Evolutionary conservation across 768 basidiomycete genomes (phyloP), one percentile per base, ranked within the genome.

Genomic region (Leucocoprinus leucothites): DNA sequence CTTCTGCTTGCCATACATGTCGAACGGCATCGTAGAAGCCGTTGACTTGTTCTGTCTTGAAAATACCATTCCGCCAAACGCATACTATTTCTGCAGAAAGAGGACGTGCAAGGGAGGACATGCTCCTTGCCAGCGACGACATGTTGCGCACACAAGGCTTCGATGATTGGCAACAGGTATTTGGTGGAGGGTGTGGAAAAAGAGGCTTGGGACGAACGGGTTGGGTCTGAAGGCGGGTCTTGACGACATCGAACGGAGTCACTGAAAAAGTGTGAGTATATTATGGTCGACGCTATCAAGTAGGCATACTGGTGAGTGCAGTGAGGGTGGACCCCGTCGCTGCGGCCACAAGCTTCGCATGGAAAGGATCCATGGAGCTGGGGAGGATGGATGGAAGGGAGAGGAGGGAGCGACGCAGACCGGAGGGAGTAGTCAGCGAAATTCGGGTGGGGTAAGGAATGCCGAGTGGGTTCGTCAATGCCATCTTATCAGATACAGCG

Each of bases 221-320:
- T 67, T 91, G 94, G 0, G 97, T 98, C 69, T 99, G 97, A 16
- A 99, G 75, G 25, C 97, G 85, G 11, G 96, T 98, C 70, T 98
- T 98, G 61, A 98, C 81, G 52, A 99, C 94, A 71, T 99, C 97
- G 69, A 99, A 99, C 2, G 97, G 97, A 2, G 96, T 98, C 97
- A 99, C 96, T 98, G 67, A 9, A 55, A 55, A 13, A 28, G 28
- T 19, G 22, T 21, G 26, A 42, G 26, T 31, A 51, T 22, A 9
- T 9, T 13, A 4, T 4, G 19, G 31, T 48, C 16, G 24, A 18
- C 49, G 25, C 24, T 44, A 19, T n/a, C 28, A 34, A 26, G 28
- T 11, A 9, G 3, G 72, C 84, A 36, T 65, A 90, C 91, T 94
- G 6, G 91, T 91, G 35, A 94, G 71, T 3, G 89, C 89, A 11